A percentile compares a stretch with the other conserved stretches of the same genome.
phyloP scores from a whole-genome alignment of 345 rosid species.

The Populus pruinosa region DNA sequence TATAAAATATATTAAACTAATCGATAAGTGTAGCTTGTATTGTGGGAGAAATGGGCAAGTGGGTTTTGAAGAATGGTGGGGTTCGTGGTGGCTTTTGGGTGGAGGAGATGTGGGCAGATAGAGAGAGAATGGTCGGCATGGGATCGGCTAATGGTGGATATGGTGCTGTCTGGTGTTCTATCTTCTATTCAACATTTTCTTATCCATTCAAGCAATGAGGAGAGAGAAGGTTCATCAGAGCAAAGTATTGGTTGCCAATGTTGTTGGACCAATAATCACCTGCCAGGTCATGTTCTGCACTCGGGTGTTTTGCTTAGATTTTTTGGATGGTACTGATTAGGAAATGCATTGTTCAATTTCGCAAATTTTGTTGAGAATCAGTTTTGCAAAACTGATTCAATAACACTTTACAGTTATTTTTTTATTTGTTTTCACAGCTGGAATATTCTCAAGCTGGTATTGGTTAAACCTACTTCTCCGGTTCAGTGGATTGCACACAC shows the following conservation, averaged over 20 bases:
- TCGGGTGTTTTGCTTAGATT: neutral
- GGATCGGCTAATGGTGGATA: constrained; percentile 12
- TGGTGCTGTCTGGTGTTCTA: neutral
- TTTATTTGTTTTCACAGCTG: too few relatives aligned
- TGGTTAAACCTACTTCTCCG: too few relatives aligned
- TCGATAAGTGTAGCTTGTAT: constrained; percentile 22
- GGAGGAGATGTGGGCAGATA: constrained; percentile 40
- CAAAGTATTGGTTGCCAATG: neutral
- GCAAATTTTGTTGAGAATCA: too few relatives aligned
- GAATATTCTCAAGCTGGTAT: too few relatives aligned
- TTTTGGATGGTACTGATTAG: neutral
- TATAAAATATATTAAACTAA: too few relatives aligned
- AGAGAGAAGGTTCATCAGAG: neutral
- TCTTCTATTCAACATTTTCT: neutral
- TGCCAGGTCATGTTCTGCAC: neutral
- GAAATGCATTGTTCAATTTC: too few relatives aligned
- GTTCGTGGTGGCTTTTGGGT: constrained; percentile 22
- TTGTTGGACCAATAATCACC: neutral
- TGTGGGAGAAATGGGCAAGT: constrained; percentile 10
- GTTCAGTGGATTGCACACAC: too few relatives aligned
- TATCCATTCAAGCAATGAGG: neutral
- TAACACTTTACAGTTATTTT: too few relatives aligned
- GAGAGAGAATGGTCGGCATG: constrained; percentile 61
- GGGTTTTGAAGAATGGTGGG: constrained; percentile 16
- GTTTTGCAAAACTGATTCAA: too few relatives aligned